Base-by-base conservation (phyloP, 2,329 filamentous ascomycete genomes). In the Mycogone perniciosa region DNA sequence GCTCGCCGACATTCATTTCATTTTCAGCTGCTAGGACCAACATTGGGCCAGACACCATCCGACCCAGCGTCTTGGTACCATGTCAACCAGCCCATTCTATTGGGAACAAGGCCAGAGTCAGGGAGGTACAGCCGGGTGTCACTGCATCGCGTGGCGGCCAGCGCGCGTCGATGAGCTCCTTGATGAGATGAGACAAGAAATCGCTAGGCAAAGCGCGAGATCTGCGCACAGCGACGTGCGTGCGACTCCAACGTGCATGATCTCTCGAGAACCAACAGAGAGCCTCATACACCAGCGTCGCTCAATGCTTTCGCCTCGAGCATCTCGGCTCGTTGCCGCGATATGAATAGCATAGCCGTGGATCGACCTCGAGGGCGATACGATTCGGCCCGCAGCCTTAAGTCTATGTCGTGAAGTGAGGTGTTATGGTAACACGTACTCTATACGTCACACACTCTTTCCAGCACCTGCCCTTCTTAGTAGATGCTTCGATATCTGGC, bases 201-300 rank as follows among this genome's bases (percentile, higher is more conserved):
- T 9, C 44, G 38, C 48, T 46, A 47, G 51, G 51, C 31, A 53
- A 44, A 31, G 51, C 43, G 48, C 51, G 39, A 51, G 51, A 53
- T 53, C 51, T 53, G 48, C 51, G 48, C 37, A 46, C 44, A 51
- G 44, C 45, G 41, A 53, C 44, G 42, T 44, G 43, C 39, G 51
- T 51, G 34, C 48, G 35, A 53, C 48, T 53, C 37, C 31, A 47
- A 50, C 45, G 43, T 53, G 51, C 51, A 53, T 49, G 46, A 53
- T 53, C 51, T 49, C 26, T 53, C 30, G 34, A 49, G 44, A 29
- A 4, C n/a, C 34, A 48, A 38, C 31, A 46, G 20, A 20, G 20
- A 20, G 46, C 43, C 51, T 41, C 46, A 53, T 34, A 46, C 51
- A 53, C 42, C 44, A 35, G n/a, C 39, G 40, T 49, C 43, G 20